A percentile compares a stretch with the other conserved stretches of the same genome.
phyloP scores from a whole-genome alignment of 257 asterid genomes.

The Capsicum chinense region DNA sequence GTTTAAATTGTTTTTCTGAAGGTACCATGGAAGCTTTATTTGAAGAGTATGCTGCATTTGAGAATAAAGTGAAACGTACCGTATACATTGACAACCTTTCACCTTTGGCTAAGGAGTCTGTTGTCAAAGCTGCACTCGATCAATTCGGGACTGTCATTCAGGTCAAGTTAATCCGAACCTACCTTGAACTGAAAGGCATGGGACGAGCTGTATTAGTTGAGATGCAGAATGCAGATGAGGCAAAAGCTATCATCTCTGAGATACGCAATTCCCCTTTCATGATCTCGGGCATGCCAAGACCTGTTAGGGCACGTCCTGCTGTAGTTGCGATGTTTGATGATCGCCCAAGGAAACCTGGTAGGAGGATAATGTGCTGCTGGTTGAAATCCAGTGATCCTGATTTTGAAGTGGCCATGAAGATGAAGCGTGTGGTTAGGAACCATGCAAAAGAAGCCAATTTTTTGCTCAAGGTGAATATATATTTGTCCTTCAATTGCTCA shows the following conservation, averaged over 20 bases:
- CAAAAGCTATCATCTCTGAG: conserved; percentile 27
- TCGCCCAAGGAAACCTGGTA: conserved; percentile 25
- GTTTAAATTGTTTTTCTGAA: not conserved
- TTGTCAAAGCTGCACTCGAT: conserved; percentile 16
- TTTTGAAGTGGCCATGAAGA: conserved; percentile 28
- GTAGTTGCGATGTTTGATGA: conserved; percentile 28
- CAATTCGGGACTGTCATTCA: conserved; percentile 20
- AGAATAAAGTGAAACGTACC: conserved; percentile 11
- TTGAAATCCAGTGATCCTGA: conserved; percentile 20
- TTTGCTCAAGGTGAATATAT: conserved; percentile 5
- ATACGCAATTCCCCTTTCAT: conserved; percentile 22
- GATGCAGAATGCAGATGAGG: conserved; percentile 22
- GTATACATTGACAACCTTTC: conserved; percentile 25
- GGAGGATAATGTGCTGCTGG: conserved; percentile 16
- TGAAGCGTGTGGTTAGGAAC: not conserved
- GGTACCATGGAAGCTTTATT: conserved; percentile 19
- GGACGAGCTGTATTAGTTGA: conserved; percentile 23
- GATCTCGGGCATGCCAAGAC: conserved; percentile 34
- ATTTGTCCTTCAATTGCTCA: not conserved
- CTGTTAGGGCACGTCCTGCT: conserved; percentile 22
- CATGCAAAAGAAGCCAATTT: conserved; percentile 26
- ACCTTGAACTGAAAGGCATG: not conserved
- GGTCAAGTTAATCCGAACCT: not conserved
- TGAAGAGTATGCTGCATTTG: conserved; percentile 17
- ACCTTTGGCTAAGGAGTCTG: conserved; percentile 19